Base-by-base conservation (phyloP, 2,329 filamentous ascomycete genomes). In the Phialophora verrucosa region DNA sequence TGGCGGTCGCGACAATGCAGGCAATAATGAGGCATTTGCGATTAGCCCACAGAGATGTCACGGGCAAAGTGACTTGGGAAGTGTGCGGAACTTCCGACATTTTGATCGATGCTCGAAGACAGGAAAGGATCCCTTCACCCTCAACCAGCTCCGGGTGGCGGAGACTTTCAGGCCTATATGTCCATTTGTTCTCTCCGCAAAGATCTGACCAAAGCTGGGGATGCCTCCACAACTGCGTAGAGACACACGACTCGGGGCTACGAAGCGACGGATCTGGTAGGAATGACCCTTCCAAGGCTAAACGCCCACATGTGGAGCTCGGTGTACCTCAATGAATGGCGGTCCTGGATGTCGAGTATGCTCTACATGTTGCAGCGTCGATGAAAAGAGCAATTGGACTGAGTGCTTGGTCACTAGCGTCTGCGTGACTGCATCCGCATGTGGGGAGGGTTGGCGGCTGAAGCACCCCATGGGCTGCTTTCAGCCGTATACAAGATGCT, bases 61-160 rank as follows among this genome's bases (percentile, higher is more conserved):
- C 50, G 29, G 60, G 50, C 23, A 62, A 2, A 20, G 38, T 62
- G 38, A 62, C 51, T 54, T 62, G 59, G n/a, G 44, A 53, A 27
- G 59, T 62, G 20, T 53, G 47, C 32, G 59, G 59, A 54, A 62
- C 49, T 54, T 62, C 47, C 32, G 59, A 62, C 59, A 62, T 62
- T 6, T 17, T 14, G 49, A 38, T 5, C n/a, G 29, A n/a, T 54
- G 49, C n/a, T 54, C 27, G 59, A 54, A n/a, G 8, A 53, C 59
- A 29, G 50, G 35, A 44, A 54, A 29, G 20, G 7, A 32, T 54
- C 20, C 3, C 20, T 27, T 5, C 38, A 11, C 12, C n/a, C 2
- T 8, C 4, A 25, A 47, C 25, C 31, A 12, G 38, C 38, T 29
- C 14, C 32, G 12, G n/a, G 29, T 54, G 6, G 20, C 25, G 59